Evolutionary conservation across 495 filamentous ascomycete genomes (phyloP), one percentile per base, ranked within the genome.

Genomic region (Penicillium psychrofluorescens): DNA sequence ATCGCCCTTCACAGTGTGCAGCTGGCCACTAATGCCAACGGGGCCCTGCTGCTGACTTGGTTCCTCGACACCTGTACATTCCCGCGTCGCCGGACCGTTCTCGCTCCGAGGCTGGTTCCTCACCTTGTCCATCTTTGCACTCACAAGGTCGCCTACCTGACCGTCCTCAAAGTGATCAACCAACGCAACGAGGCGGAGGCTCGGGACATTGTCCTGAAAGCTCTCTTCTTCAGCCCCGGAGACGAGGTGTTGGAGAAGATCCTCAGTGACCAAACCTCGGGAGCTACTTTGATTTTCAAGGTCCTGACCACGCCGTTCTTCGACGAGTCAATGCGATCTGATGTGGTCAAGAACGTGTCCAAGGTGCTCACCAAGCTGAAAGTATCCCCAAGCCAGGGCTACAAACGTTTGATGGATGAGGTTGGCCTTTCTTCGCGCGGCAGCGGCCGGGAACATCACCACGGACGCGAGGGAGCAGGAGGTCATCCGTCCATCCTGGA

Each of bases 61-160:
- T 95, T 96, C 77, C 74, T 98, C 40, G 92, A 98, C 61, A 98
- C 94, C 3, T 98, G 92, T 76, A 96, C 84, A 28, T 95, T 97
- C 72, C 88, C 90, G 43, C 81, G 83, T 48, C 84, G 92, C 44
- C 86, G 94, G 43, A 92, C 86, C 11, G 91, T 96, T 14, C 80
- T 98, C 22, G 90, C 92, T 28, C 92, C 92, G 29, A 78, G 89
- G 55, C 83, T 98, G 28, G 87, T 98, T 36, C 91, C 92, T 40
- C 89, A 97, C 53, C 72, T 98, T n/a, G 91, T 95, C 29, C 90
- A 95, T 59, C 79, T 98, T 7, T 96, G 92, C 72, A 97, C 92
- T 0, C 92, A 98, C 71, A 98, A 98, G 72, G 92, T 98, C 47
- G 92, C 92, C 0, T 98, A 97, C 53, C 74, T 97, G 45, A 98